Percentiles rank a stretch among this genome's conserved stretches.
Evolutionary conservation across 441 rosid species (phyloP).

Genomic region (Gossypium lobatum): DNA sequence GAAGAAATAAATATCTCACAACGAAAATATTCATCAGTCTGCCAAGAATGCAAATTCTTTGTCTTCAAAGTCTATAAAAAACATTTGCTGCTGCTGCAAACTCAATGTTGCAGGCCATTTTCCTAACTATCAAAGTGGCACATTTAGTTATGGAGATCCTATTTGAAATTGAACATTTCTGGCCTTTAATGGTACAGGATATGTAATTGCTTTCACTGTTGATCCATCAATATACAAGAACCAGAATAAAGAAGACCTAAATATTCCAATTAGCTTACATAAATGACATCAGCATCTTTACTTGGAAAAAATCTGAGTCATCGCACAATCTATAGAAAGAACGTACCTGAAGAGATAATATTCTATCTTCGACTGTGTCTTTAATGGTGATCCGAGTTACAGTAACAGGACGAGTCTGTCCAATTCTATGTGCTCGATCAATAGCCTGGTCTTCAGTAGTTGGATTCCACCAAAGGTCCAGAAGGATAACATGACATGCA

Average conservation of each 20-base stretch:
- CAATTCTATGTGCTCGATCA: conserved; percentile 96
- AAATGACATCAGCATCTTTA: neutral
- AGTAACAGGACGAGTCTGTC: conserved; percentile 88
- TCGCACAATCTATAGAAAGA: neutral
- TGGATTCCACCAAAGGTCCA: conserved; percentile 99
- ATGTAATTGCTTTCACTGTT: neutral
- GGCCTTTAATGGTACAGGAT: neutral
- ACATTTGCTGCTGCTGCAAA: neutral
- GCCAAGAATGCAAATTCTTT: neutral
- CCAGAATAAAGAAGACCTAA: neutral
- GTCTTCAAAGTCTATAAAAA: neutral
- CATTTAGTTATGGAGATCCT: neutral
- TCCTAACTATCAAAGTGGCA: neutral
- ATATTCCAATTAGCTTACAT: neutral
- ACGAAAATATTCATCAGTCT: neutral
- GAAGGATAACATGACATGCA: conserved; percentile 86
- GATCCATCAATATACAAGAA: neutral
- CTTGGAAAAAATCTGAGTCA: neutral
- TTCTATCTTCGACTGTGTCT: conserved; percentile 83
- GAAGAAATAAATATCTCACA: neutral
- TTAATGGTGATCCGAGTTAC: conserved; percentile 79
- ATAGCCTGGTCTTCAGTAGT: conserved; percentile 95
- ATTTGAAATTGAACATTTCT: neutral
- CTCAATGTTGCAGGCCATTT: neutral
- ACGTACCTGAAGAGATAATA: conserved; percentile 71